Conservation (phyloP, 768 basidiomycete species). For the Pholiota microspora region DNA sequence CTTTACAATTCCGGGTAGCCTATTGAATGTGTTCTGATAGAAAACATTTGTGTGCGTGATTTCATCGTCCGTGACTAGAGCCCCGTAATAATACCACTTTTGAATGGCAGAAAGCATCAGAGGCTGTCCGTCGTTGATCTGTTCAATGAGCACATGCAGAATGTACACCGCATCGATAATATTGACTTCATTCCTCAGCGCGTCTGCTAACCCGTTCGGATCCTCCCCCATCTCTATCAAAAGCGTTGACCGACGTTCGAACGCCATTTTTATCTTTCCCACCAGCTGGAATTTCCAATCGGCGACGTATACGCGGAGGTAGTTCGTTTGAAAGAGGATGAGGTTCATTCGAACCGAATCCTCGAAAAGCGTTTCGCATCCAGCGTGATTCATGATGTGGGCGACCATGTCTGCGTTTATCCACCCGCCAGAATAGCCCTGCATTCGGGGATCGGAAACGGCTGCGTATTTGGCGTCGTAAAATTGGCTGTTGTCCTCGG, state of each 20-base stretch:
- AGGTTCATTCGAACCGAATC: neutral
- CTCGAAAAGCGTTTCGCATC: slow-evolving; percentile 1
- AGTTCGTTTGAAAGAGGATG: neutral
- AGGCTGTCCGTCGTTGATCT: neutral
- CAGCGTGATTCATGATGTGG: neutral
- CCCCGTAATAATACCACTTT: neutral
- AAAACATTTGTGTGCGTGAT: neutral
- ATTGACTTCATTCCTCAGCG: neutral
- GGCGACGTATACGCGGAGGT: neutral
- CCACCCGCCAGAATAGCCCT: neutral
- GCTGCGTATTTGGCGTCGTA: neutral
- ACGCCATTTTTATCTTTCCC: neutral
- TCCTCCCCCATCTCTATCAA: neutral
- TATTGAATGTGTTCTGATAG: neutral
- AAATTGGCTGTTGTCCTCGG: neutral
- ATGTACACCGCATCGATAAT: neutral
- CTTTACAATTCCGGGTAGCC: neutral
- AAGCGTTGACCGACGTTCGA: neutral
- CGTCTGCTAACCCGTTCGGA: neutral
- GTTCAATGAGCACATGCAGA: neutral
- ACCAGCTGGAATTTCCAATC: slow-evolving; percentile 1
- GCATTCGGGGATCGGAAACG: neutral
- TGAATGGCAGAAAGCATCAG: neutral
- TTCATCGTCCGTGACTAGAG: neutral
- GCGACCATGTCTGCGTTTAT: slow-evolving; percentile 2